Conservation (phyloP, 257 asterid genomes). For the Handroanthus guayacan region DNA sequence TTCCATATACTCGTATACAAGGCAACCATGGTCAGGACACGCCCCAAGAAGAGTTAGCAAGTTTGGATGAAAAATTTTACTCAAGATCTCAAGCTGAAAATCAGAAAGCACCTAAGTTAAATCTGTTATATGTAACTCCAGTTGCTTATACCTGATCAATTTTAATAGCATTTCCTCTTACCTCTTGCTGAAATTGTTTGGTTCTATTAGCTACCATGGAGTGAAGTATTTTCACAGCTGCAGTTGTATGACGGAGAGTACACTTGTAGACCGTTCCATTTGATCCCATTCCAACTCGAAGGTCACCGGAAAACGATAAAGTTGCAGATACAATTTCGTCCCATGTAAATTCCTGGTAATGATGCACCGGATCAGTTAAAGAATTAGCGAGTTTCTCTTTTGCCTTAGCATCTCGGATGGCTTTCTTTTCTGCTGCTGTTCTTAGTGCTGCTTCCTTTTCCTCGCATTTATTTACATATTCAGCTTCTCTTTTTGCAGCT, state of each 20-base stretch:
- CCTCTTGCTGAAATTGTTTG: slow-evolving; percentile 70
- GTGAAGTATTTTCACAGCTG: slow-evolving; percentile 65
- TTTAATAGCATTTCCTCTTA: slow-evolving; percentile 16
- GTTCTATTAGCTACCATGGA: slow-evolving; percentile 44
- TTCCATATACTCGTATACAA: slow-evolving; percentile 69
- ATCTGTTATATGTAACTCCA: too few species aligned
- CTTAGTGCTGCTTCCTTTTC: slow-evolving; percentile 57
- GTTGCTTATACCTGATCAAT: too few species aligned
- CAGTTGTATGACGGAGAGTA: slow-evolving; percentile 54
- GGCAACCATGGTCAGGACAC: slow-evolving; percentile 61
- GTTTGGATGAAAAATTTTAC: slow-evolving; percentile 63
- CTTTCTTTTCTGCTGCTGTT: slow-evolving; percentile 52
- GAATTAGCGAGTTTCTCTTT: slow-evolving; percentile 53
- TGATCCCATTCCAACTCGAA: slow-evolving; percentile 63
- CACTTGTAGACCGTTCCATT: slow-evolving; percentile 70
- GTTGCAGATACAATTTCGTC: slow-evolving; percentile 62
- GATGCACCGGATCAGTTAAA: slow-evolving; percentile 41
- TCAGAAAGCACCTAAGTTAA: neutral
- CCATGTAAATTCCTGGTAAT: slow-evolving; percentile 60
- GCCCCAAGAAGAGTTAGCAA: slow-evolving; percentile 69
- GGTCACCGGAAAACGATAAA: slow-evolving; percentile 51
- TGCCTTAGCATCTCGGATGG: slow-evolving; percentile 45
- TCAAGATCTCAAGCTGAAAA: slow-evolving; percentile 65
- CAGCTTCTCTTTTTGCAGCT: slow-evolving; percentile 53
- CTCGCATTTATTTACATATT: slow-evolving; percentile 46